Conservation (phyloP, 2,329 filamentous ascomycete genomes). For the Shiraia sp. region DNA sequence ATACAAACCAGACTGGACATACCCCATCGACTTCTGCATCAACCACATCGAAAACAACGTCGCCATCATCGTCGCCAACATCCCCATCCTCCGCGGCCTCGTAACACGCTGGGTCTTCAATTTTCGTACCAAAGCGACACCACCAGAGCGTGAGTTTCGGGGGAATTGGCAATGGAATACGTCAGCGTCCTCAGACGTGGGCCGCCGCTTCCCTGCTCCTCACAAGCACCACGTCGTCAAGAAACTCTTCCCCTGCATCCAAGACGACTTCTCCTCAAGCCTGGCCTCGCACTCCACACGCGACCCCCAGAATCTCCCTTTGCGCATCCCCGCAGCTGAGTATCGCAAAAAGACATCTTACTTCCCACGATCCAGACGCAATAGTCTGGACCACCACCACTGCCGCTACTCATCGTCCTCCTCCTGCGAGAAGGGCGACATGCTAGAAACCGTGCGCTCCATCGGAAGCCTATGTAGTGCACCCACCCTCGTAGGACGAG, state of each 20-base stretch:
- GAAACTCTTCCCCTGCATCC: conserved; percentile 42
- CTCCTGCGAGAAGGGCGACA: conserved; percentile 39
- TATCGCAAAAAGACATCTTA: conserved; percentile 28
- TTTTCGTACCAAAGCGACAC: conserved; percentile 40
- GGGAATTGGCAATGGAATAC: conserved; percentile 34
- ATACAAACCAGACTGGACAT: conserved; percentile 47
- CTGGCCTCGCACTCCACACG: conserved; percentile 29
- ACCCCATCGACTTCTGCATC: conserved; percentile 47
- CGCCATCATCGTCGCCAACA: conserved; percentile 47
- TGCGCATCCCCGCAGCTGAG: conserved; percentile 24
- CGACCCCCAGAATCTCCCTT: conserved; percentile 22
- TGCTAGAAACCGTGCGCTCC: conserved; percentile 37
- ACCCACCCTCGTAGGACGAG: conserved; percentile 37
- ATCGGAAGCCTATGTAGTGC: conserved; percentile 37
- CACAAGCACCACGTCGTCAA: conserved; percentile 28
- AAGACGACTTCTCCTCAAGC: conserved; percentile 41
- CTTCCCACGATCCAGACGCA: conserved; percentile 31
- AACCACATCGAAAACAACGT: conserved; percentile 49
- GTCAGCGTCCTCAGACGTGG: conserved; percentile 31
- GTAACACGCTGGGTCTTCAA: conserved; percentile 48
- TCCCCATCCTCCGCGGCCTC: conserved; percentile 47
- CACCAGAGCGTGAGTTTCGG: conserved; percentile 36
- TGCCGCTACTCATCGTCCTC: conserved; percentile 25
- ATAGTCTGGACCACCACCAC: conserved; percentile 24
- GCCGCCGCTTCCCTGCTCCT: conserved; percentile 12